Conservation (phyloP, 2,329 filamentous ascomycete genomes). For the Exophiala sp. region DNA sequence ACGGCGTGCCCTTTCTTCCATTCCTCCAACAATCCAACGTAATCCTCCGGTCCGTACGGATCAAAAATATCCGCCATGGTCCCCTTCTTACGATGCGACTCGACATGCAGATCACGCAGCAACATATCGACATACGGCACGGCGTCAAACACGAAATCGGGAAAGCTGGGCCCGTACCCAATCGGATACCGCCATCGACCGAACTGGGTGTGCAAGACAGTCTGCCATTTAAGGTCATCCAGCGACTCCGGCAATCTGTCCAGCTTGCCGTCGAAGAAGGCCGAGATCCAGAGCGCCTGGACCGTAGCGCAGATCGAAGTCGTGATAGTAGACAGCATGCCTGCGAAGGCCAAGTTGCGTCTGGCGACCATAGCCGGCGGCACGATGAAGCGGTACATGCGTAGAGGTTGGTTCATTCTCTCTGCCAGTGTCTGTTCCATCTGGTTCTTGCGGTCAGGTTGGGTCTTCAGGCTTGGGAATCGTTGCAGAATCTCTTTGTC, state of each 20-base stretch:
- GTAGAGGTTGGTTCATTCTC: slow-evolving; percentile 32
- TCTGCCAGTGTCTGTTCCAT: slow-evolving; percentile 2
- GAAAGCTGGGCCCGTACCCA: slow-evolving; percentile 56
- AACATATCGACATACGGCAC: slow-evolving; percentile 69
- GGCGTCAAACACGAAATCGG: slow-evolving; percentile 69
- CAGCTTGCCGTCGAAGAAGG: slow-evolving; percentile 56
- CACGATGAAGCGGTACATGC: slow-evolving; percentile 44
- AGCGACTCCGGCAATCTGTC: slow-evolving; percentile 28
- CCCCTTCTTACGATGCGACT: slow-evolving; percentile 36
- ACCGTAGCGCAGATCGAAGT: slow-evolving; percentile 39
- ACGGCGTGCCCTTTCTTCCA: slow-evolving; percentile 24
- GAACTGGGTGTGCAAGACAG: slow-evolving; percentile 61
- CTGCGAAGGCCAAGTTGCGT: slow-evolving; percentile 40
- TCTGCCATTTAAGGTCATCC: slow-evolving; percentile 40
- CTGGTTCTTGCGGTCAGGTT: slow-evolving; percentile 2
- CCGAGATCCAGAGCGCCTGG: slow-evolving; percentile 57
- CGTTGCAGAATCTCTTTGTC: slow-evolving; percentile 28
- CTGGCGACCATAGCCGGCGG: slow-evolving; percentile 29
- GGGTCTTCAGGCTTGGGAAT: slow-evolving; percentile 14
- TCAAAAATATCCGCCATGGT: slow-evolving; percentile 33
- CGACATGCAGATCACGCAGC: slow-evolving; percentile 58
- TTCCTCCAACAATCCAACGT: slow-evolving; percentile 39
- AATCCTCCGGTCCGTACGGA: slow-evolving; percentile 32
- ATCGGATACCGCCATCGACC: slow-evolving; percentile 63
- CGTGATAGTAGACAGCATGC: slow-evolving; percentile 41